Evolutionary conservation across 768 basidiomycete species (phyloP).

Genomic region (Xerocomellus chrysenteron): DNA sequence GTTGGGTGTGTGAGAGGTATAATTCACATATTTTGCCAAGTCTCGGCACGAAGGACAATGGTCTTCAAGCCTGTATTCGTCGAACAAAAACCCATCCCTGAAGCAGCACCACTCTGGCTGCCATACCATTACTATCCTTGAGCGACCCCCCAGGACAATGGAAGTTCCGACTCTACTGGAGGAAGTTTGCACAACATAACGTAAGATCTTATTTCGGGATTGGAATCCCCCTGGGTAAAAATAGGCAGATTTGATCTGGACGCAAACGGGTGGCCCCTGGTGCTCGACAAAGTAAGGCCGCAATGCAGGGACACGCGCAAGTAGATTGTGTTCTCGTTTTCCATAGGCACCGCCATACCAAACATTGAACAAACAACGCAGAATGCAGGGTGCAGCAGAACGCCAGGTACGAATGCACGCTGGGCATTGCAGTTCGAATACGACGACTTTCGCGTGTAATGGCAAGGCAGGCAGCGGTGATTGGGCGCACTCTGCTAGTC

Average conservation of each 20-base stretch:
- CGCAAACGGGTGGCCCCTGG: not conserved
- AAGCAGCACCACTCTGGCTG: too few relatives aligned
- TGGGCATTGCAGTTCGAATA: constrained; percentile 43
- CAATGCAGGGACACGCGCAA: not conserved
- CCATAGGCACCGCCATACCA: too few relatives aligned
- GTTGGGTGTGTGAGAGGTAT: not conserved
- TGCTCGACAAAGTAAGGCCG: not conserved
- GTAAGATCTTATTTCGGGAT: not conserved
- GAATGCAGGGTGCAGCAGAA: constrained; percentile 31
- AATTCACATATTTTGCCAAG: too few relatives aligned
- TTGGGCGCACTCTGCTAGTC: not conserved
- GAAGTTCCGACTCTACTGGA: too few relatives aligned
- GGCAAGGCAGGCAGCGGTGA: constrained; percentile 42
- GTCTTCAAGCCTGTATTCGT: too few relatives aligned
- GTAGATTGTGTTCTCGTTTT: not conserved
- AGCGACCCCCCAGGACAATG: too few relatives aligned
- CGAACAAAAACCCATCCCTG: too few relatives aligned
- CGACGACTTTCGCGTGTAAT: constrained; percentile 20
- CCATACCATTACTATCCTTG: too few relatives aligned
- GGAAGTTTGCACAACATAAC: too few relatives aligned
- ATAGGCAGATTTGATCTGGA: not conserved
- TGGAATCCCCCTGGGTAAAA: not conserved
- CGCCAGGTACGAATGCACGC: constrained; percentile 39
- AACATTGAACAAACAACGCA: not conserved
- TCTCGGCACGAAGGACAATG: too few relatives aligned